Evolutionary conservation across 2,329 filamentous ascomycete species (phyloP), one percentile per base, ranked within the genome.

Genomic region (Chaetomium globosum): DNA sequence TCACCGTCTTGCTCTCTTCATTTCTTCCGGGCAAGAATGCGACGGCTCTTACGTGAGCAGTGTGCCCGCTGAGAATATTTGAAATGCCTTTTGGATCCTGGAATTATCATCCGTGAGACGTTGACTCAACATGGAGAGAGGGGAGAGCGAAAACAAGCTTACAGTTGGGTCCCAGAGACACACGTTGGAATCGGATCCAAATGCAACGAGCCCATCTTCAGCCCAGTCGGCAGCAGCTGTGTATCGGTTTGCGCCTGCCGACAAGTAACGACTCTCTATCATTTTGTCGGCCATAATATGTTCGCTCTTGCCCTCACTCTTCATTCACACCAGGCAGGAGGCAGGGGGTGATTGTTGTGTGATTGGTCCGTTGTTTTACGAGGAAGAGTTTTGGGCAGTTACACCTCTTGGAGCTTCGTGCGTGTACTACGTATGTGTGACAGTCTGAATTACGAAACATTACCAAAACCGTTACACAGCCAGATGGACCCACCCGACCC

Each of bases 221-320:
- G 90, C 87, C 95, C 95, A 99, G 79, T 98, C 94, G 31, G 94
- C 93, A 31, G 92, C 91, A 19, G 89, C 88, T 21, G 94, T 90
- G 73, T 98, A 92, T 72, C 94, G 85, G 77, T 98, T 99, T 55
- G 92, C 94, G 67, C 95, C 95, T 68, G 89, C 87, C 55, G 92
- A 89, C 70, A 95, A 76, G 70, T 87, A 87, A 68, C 82, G 78
- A 69, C 80, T 74, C 31, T 76, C 77, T 31, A 81, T 70, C 0
- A 62, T 65, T 33, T 65, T 56, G 53, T 68, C 70, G 7, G 64
- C 61, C 74, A 74, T 75, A 13, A 74, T 75, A 13, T 2, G 49
- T 19, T 58, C 53, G 33, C 39, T 63, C 43, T 26, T 63, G 26
- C 28, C 46, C 10, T 55, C 59, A 58, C 53, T 61, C 48, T 49